Evolutionary conservation across 2,329 filamentous ascomycete species (phyloP), one percentile per base, ranked within the genome.

Genomic region (Aspergillus sp.): DNA sequence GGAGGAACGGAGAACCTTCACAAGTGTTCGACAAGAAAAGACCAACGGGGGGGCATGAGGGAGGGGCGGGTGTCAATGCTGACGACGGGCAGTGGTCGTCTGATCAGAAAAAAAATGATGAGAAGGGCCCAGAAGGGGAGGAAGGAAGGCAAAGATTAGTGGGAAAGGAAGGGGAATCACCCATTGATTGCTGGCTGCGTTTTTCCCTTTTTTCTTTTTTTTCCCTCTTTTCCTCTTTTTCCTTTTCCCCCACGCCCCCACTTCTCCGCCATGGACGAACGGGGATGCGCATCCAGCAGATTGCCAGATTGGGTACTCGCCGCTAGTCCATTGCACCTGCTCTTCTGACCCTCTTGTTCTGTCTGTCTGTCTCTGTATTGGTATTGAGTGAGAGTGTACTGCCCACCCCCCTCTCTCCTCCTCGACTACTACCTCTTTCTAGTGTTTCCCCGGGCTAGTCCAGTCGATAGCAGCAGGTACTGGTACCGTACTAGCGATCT

Each of bases 261-360:
- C 66, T 64, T 68, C 67, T 69, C 67, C 66, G 63, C 66, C 65
- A 66, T 68, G 62, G 59, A 66, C 54, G 58, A 65, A 61, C 58
- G 60, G 62, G 59, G 42, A 59, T 36, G 32, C 32, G 32, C 32
- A 36, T 38, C 59, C 38, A 42, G 57, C 48, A 55, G 48, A 57
- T 44, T 53, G 38, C 39, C 39, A 39, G 41, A 36, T 49, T 52
- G 32, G 50, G 38, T 47, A 39, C 30, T 54, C 32, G 42, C 50
- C 53, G 54, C 59, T 61, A 54, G 54, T 44, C 44, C 41, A 27
- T 13, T 30, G 47, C 30, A 50, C 47, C 38, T 50, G 27, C 54
- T 36, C 32, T 36, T 36, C 32, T 36, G 32, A 36, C 32, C 32
- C 32, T 36, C 32, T 25, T 30, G 39, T 23, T 23, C 23, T 23